Base-by-base conservation (phyloP, 208 protist genomes). In the Angomonas ambiguus region DNA sequence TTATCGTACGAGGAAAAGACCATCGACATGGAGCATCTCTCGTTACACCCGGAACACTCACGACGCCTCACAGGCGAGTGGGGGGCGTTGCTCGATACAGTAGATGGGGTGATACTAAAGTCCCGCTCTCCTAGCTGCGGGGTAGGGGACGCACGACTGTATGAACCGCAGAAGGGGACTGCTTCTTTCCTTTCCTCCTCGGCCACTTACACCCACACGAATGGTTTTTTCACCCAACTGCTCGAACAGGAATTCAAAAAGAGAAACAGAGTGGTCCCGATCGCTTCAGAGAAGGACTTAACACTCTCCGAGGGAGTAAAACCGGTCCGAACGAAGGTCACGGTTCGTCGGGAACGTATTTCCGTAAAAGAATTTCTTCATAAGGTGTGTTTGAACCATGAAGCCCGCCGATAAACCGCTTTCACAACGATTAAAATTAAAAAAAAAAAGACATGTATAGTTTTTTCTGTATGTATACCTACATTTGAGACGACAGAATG, bases 101-200 rank as follows among this genome's bases (percentile, higher is more conserved):
- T 92, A 4, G 83, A 95, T 61, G 89, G 82, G 0, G 80, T 82
- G 51, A 16, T 95, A 24, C 78, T 92, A 6, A 95, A 95, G 66
- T 70, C 85, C 0, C 75, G 74, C 49, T 95, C 89, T 18, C 89
- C 89, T 4, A 91, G 82, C 69, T 95, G 89, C 51, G 89, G 89
- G 0, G 82, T 93, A 2, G 51, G 49, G 0, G 89, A 95, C 61
- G 89, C 86, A n/a, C 72, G 84, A 0, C 49, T 85, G 0, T 95
- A 93, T 65, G 45, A 28, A 2, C 18, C 25, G 27, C 11, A 10
- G 33, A 58, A 24, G 33, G 41, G 22, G n/a, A n/a, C n/a, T n/a
- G n/a, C n/a, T n/a, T n/a, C n/a, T n/a, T n/a, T n/a, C n/a, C n/a
- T n/a, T n/a, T n/a, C n/a, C n/a, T n/a, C n/a, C n/a, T n/a, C n/a